Percentiles rank a stretch among this genome's conserved stretches.
Conservation (phyloP, 768 basidiomycete species). For the Lactifluus rugatus region DNA sequence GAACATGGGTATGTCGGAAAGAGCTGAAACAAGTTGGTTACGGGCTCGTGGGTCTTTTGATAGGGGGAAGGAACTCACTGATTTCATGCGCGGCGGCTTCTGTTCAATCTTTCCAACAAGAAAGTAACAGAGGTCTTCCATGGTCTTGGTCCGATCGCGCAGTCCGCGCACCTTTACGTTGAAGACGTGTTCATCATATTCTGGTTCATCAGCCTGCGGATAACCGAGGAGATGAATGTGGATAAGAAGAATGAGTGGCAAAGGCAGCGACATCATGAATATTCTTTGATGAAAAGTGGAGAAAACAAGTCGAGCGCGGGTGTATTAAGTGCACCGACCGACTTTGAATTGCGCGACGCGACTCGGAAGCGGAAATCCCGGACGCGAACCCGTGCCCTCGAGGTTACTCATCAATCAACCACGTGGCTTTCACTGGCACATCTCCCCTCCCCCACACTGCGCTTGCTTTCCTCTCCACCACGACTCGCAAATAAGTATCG, state of each 20-base stretch:
- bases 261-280: slow-evolving; percentile 26
- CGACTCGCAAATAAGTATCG: not conserved
- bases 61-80: slow-evolving; percentile 19
- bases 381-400: not conserved
- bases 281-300: not conserved
- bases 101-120: slow-evolving; percentile 36
- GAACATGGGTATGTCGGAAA: slow-evolving; percentile 42
- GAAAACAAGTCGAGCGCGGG: not conserved
- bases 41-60: slow-evolving; percentile 3
- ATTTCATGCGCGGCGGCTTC: slow-evolving; percentile 24
- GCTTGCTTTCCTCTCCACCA: not conserved
- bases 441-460: not conserved
- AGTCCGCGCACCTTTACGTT: slow-evolving; percentile 35
- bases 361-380: not conserved
- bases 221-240: slow-evolving; percentile 47
- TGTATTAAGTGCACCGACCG: not conserved
- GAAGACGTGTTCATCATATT: slow-evolving; percentile 43
- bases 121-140: slow-evolving; percentile 46
- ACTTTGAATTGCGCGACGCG: slow-evolving; percentile 8
- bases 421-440: not conserved
- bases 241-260: slow-evolving; percentile 39
- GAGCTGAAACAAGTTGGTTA: slow-evolving; percentile 27
- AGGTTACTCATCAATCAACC: not conserved
- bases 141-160: slow-evolving; percentile 40
- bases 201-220: slow-evolving; percentile 36